phyloP scores from a whole-genome alignment of 352 stramenopile genomes.

The Phytophthora pseudosyringae region DNA sequence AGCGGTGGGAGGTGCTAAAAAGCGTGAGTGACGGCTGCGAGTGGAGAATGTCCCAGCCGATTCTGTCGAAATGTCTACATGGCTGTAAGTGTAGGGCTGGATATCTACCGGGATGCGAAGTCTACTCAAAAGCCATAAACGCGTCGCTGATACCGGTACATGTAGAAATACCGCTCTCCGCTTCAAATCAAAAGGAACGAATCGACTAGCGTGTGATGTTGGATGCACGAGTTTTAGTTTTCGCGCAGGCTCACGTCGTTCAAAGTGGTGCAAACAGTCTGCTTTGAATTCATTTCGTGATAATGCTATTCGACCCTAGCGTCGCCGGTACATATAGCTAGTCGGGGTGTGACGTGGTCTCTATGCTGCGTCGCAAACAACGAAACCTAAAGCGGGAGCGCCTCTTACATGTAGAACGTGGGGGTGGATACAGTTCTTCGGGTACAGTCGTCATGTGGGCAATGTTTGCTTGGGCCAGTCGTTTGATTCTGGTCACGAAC shows the following conservation, averaged over 20 bases:
- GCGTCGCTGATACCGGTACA: background rate
- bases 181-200: conserved; percentile 2
- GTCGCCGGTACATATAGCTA: no score
- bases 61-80: conserved; percentile 1
- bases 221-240: background rate
- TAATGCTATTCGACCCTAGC: no score
- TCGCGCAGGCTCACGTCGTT: background rate
- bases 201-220: conserved; percentile 4
- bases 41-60: background rate
- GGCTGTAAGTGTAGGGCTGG: background rate
- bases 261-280: no score
- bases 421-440: background rate
- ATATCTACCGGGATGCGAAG: background rate
- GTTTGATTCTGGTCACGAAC: background rate
- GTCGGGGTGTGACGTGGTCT: background rate
- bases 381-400: no score
- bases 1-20: conserved; percentile 1
- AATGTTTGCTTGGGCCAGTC: background rate
- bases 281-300: background rate
- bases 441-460: background rate
- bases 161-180: background rate
- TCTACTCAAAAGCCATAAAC: background rate
- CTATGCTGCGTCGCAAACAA: background rate
- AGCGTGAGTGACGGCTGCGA: background rate
- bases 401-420: background rate